Evolutionary conservation across 345 rosid species (phyloP).

Genomic region (Salix viminalis): DNA sequence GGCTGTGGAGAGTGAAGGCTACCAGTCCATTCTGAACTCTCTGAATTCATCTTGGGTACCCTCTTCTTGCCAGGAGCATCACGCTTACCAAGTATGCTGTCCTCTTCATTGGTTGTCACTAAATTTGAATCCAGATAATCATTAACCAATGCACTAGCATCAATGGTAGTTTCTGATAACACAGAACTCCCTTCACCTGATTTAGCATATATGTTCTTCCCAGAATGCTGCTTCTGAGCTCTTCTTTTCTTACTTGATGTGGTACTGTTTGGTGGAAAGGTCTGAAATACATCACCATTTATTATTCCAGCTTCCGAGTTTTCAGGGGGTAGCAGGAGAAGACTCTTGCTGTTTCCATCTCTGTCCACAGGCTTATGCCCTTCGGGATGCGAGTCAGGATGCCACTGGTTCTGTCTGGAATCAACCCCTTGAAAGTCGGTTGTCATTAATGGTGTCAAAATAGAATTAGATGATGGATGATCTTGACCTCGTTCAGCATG

Average conservation of each 20-base stretch:
- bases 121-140: conserved; percentile 15
- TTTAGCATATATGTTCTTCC: not conserved
- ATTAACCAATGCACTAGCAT: conserved; percentile 11
- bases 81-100: not conserved
- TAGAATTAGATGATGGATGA: not conserved
- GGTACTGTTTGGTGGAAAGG: not conserved
- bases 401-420: conserved; percentile 10
- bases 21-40: not conserved
- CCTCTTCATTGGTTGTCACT: not conserved
- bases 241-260: not conserved
- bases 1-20: not conserved
- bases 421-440: not conserved
- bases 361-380: not conserved
- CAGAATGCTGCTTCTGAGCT: not conserved
- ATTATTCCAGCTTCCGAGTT: not conserved
- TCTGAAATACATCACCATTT: conserved; percentile 1
- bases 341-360: conserved; percentile 6
- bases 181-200: not conserved
- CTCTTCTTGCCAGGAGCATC: conserved; percentile 5
- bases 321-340: conserved; percentile 1
- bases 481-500: conserved; percentile 4
- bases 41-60: not conserved
- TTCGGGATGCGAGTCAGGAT: not conserved
- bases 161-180: conserved; percentile 2
- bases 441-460: not conserved